Base-by-base conservation (phyloP, 768 basidiomycete genomes). In the Chalciporus piperatus region DNA sequence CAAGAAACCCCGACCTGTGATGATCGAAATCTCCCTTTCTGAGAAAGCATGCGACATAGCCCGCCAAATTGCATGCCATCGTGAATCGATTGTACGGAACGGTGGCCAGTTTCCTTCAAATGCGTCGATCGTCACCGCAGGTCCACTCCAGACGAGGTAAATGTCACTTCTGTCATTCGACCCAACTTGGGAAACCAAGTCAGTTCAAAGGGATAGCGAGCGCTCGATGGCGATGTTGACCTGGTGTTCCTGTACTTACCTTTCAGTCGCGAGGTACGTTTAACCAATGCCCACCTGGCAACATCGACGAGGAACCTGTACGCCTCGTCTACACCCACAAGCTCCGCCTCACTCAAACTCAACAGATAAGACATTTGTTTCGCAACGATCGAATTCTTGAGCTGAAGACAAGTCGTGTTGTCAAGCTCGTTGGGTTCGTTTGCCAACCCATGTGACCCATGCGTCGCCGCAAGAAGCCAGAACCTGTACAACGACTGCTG, bases 401-500 rank as follows among this genome's bases (percentile, higher is more conserved):
- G 48, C 8, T 50, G 30, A n/a, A 25, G n/a, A 27, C 23, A 6
- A 3, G 27, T 13, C 2, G 16, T 17, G n/a, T 17, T 38, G 9
- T 22, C 40, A 2, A 35, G 17, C 11, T 39, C 28, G 40, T 41
- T 22, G 30, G 48, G 12, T 17, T 23, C 45, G 27, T 27, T 27
- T 27, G 27, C 27, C 20, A 52, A 37, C 17, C 43, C 33, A 25
- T 42, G n/a, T 38, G 43, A 32, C 19, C 52, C 57, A 13, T 52
- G 52, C 27, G n/a, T 20, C 13, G 54, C 38, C 10, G 58, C 37
- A 41, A 59, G 61, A 8, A 68, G 41, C 61, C 60, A 70, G 47
- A 64, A 57, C 9, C 67, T 55, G 48, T 70, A 71, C 48, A 68
- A 35, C 7, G 64, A 71, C 19, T 64, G 46, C 11, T 55, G 56